Base-by-base conservation (phyloP, 257 asterid genomes). In the Henckelia pumila region DNA sequence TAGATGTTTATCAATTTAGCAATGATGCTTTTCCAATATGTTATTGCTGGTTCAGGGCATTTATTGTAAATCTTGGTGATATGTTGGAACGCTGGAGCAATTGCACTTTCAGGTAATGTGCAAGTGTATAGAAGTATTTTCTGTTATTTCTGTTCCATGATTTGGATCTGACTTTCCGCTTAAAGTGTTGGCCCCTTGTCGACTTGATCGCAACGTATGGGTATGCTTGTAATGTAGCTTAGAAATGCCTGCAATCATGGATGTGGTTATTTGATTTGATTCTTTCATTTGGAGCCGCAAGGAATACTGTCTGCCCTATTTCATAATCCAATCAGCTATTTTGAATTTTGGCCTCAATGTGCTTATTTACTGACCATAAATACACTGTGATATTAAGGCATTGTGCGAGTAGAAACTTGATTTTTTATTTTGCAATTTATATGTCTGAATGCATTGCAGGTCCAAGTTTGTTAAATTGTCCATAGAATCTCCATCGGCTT, bases 81-180 rank as follows among this genome's bases (percentile, higher is more conserved):
- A 73, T 94, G 92, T 79, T 94, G 67, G 99, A 90, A 82, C 92
- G 96, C 53, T 84, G 89, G 95, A 94, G 95, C 86, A 94, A 94
- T 84, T 78, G 82, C 61, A 21, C 70, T 57, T 91, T 88, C 73
- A 88, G 99, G 98, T 92, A 80, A 47, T 72, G 16, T 67, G 17
- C 60, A 16, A 24, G 11, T 35, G 57, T 47, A 37, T 22, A 50
- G 40, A 30, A 55, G 61, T 69, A 23, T 37, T 44, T 13, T 3
- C 49, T 47, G 19, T 64, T 22, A 24, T 49, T 56, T 24, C 17
- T 44, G 3, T 17, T 19, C 20, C 26, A n/a, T 47, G 56, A n/a
- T 40, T 40, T 40, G 50, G 50, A 40, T n/a, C 50, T 3, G 50
- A 11, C 50, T 3, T 13, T 13, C 16, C 8, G 19, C 53, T 16